These are phyloP conservation scores for Moesziomyces sp. DNA, from an alignment of 1,284 basidiomycete species.

Conservation along the genomic window DNA sequence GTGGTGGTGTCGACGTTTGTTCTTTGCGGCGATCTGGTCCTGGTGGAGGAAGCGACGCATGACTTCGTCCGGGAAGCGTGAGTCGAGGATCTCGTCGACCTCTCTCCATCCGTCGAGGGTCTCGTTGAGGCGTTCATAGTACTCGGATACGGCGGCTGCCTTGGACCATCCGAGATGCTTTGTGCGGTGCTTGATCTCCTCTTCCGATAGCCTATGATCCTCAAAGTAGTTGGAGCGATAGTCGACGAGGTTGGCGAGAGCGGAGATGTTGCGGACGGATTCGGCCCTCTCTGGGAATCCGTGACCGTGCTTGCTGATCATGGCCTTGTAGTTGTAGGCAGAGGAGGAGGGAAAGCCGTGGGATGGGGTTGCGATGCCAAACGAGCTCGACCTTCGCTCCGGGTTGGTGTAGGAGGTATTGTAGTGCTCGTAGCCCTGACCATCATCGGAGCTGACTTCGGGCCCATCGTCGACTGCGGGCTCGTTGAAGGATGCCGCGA, in stretches of 20 bases:
- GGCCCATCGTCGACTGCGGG: not conserved
- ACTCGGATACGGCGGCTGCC: conserved; percentile 45
- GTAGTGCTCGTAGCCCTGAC: conserved; percentile 17
- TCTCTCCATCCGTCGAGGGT: conserved; percentile 65
- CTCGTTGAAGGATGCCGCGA: not conserved
- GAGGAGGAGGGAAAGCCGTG: conserved; percentile 38
- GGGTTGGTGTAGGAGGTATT: conserved; percentile 26
- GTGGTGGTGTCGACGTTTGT: conserved; percentile 13
- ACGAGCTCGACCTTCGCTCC: conserved; percentile 30
- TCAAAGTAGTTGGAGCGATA: conserved; percentile 61
- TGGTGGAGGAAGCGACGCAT: conserved; percentile 58
- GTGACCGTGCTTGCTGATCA: conserved; percentile 49
- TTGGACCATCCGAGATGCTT: conserved; percentile 37
- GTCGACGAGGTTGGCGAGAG: conserved; percentile 60
- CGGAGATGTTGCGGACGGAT: conserved; percentile 58
- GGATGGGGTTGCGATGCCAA: conserved; percentile 22
- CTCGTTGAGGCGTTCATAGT: conserved; percentile 61
- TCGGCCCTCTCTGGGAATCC: conserved; percentile 52
- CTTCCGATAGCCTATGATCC: conserved; percentile 43
- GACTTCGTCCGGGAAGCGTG: conserved; percentile 63
- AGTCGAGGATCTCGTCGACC: conserved; percentile 65
- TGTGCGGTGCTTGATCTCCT: conserved; percentile 50
- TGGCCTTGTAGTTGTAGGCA: conserved; percentile 35
- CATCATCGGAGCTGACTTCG: conserved; percentile 27
- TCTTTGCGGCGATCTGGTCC: conserved; percentile 11